Conservation (phyloP, 495 filamentous ascomycete genomes). For the Penicilliopsis zonata region DNA sequence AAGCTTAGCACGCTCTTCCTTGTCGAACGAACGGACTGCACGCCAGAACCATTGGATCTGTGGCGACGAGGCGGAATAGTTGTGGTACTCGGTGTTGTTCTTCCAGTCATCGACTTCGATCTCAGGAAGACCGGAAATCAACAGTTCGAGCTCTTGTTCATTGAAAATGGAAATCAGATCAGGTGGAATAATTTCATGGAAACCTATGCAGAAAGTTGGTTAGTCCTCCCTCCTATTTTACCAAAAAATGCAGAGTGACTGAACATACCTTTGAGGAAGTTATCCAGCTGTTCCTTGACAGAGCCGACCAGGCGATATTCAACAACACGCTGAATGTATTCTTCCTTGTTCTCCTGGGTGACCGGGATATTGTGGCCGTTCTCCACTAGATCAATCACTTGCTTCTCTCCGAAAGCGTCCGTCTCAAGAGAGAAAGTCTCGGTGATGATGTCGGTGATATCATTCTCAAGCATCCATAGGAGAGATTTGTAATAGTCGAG, state of each 20-base stretch:
- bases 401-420: constrained; percentile 80
- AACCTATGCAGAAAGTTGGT: constrained; percentile 40
- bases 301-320: constrained; percentile 86
- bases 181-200: constrained; percentile 95
- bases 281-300: constrained; percentile 85
- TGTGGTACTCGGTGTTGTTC: constrained; percentile 96
- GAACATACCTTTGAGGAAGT: constrained; percentile 77
- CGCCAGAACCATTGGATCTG: constrained; percentile 99
- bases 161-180: constrained; percentile 97
- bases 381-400: constrained; percentile 75
- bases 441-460: constrained; percentile 98
- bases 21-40: constrained; percentile 94
- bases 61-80: constrained; percentile 85
- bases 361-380: constrained; percentile 87
- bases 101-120: constrained; percentile 99
- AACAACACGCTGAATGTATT: constrained; percentile 88
- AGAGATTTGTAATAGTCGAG: constrained; percentile 99
- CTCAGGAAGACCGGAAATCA: constrained; percentile 94
- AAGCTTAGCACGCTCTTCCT: constrained; percentile 95
- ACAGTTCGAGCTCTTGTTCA: constrained; percentile 90
- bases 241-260: constrained; percentile 2
- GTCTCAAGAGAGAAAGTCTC: constrained; percentile 92
- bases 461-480: constrained; percentile 95
- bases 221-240: constrained; percentile 8
- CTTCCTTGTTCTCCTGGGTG: constrained; percentile 96